Evolutionary conservation across 1,284 basidiomycete species (phyloP).

Genomic region (Ganoderma multipileum): DNA sequence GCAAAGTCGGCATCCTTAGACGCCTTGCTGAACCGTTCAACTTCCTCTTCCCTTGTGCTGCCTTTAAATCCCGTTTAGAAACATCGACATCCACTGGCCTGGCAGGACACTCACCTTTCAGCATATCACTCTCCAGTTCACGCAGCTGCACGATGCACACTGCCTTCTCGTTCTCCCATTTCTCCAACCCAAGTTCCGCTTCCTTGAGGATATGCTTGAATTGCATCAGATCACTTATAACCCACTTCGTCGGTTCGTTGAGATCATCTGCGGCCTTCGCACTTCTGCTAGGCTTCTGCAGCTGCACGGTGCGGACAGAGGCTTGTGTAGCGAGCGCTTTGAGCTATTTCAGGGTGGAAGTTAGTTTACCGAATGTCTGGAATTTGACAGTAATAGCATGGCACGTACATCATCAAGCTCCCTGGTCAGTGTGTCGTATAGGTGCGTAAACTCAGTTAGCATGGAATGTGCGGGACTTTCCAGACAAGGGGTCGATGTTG

Average conservation of each 20-base stretch:
- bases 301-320: constrained; percentile 23
- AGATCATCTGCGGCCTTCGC: constrained; percentile 53
- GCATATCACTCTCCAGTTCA: constrained; percentile 66
- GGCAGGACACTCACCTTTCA: constrained; percentile 59
- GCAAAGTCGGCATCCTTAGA: constrained; percentile 80
- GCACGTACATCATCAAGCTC: constrained; percentile 62
- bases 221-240: constrained; percentile 55
- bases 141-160: constrained; percentile 51
- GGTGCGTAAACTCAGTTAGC: constrained; percentile 61
- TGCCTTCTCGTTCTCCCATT: constrained; percentile 52
- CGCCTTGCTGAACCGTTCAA: constrained; percentile 76
- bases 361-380: constrained; percentile 10
- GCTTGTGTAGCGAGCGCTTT: constrained; percentile 45
- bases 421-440: constrained; percentile 50
- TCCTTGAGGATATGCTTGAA: constrained; percentile 57
- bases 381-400: constrained; percentile 1
- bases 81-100: background rate
- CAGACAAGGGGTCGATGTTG: background rate
- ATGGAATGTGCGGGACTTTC: constrained; percentile 56
- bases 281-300: constrained; percentile 35
- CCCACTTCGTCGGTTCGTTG: constrained; percentile 57
- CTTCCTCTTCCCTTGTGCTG: constrained; percentile 77
- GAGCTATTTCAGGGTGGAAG: constrained; percentile 46
- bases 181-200: constrained; percentile 58
- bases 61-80: constrained; percentile 47